Evolutionary conservation across 352 stramenopile species (phyloP), one percentile per base, ranked within the genome.

Genomic region (Globisporangium orthogonon): DNA sequence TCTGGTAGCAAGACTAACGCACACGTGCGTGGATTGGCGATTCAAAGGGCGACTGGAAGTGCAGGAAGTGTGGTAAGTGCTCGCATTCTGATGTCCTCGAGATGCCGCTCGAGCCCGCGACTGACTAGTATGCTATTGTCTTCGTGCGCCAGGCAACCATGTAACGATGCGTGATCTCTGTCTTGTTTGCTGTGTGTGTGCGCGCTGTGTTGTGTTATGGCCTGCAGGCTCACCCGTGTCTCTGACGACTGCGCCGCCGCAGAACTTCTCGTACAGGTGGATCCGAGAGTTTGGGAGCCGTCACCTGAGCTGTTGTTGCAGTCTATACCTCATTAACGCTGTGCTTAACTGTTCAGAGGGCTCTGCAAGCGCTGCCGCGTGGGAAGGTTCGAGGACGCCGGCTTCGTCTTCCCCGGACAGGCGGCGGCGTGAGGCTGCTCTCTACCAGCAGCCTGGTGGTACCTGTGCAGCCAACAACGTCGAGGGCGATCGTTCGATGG

Each of bases 211-310:
- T 29, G 29, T 56, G 37, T 43, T 39, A 30, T 40, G 7, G 23
- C 31, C 45, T 44, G 23, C 23, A 50, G 28, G 47, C 39, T 54
- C 44, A 48, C 39, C 11, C 18, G 50, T 56, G 50, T 45, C 28
- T 45, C n/a, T 10, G 23, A 39, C 28, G 23, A 23, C 23, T 23
- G 23, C 23, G 23, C 7, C 48, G 14, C 28, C 4, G 40, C 59
- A 89, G 78, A 89, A 89, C 50, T 89, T 89, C 52, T 85, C 78
- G 15, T 89, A 87, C 63, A 80, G 74, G 74, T 74, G 31, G 23
- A 1, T 23, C 23, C 23, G 23, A 23, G 23, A 23, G 23, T 23
- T 23, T 23, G 23, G 23, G 23, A 23, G 23, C 23, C 23, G 23
- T 23, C 23, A 23, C 23, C 23, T 23, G 23, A 23, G 23, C 23